A percentile compares a stretch with the other conserved stretches of the same genome.
Evolutionary conservation across 129 eudicot genomes (phyloP).

Genomic region (Pulicaria dysenterica): DNA sequence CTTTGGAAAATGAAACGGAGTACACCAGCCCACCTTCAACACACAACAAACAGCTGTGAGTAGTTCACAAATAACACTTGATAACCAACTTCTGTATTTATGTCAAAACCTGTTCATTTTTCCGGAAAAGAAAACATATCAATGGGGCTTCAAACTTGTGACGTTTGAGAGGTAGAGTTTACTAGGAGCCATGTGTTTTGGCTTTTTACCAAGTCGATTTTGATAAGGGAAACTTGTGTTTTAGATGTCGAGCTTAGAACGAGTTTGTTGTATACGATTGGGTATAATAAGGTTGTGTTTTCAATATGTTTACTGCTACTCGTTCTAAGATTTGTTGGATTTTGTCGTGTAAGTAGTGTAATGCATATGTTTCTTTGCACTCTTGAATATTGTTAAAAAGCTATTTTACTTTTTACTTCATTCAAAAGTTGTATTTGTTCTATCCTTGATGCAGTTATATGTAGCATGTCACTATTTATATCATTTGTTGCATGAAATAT

Average conservation of each 20-base stretch:
- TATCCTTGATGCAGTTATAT: background rate
- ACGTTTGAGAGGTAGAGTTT: constrained; percentile 28
- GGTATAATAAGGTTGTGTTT: constrained; percentile 25
- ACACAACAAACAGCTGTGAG: constrained; percentile 42
- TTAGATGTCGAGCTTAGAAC: constrained; percentile 18
- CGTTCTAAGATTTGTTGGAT: background rate
- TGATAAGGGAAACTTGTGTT: constrained; percentile 14
- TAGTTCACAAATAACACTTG: background rate
- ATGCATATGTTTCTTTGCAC: background rate
- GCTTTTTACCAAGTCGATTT: constrained; percentile 22
- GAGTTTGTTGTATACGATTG: constrained; percentile 29
- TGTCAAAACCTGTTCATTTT: constrained; percentile 26
- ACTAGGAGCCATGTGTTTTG: constrained; percentile 21
- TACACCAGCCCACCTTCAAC: constrained; percentile 51
- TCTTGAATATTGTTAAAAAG: background rate
- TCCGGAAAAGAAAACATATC: background rate
- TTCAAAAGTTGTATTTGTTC: background rate
- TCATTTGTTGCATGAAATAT: background rate
- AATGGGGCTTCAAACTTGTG: constrained; percentile 24
- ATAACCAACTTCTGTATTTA: constrained; percentile 27
- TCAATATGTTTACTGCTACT: background rate
- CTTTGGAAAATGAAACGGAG: constrained; percentile 63
- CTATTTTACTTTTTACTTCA: background rate
- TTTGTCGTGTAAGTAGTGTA: background rate
- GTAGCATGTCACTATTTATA: background rate